Evolutionary conservation across 2,329 filamentous ascomycete genomes (phyloP), one percentile per base, ranked within the genome.

Genomic region (Colletotrichum spaethianum): DNA sequence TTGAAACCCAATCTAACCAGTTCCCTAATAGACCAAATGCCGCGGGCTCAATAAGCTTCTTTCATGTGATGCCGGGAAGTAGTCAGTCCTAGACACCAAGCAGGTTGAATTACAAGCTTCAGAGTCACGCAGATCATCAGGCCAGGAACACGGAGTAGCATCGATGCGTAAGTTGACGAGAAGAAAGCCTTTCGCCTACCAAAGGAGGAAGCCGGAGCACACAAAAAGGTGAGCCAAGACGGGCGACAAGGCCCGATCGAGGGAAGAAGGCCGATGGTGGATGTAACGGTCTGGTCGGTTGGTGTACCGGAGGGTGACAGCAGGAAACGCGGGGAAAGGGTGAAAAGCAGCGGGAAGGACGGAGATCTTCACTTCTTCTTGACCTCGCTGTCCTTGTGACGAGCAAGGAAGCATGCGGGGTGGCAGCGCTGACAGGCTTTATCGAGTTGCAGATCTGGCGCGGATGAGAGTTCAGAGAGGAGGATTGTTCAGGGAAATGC

Each of bases 11-110:
- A 9, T 26, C 12, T 33, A 33, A 7, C 20, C 57, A 48, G 44
- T 33, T 20, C 28, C 26, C 53, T 23, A 40, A 12, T 23, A 33
- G 5, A 33, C 26, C 36, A n/a, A 38, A 31, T 59, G 63, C 62
- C 67, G 67, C 42, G 62, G 67, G 31, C 62, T 5, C 9, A 33
- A 33, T 23, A 16, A 59, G 3, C 40, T 31, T 12, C 16, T 66
- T 66, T 33, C 62, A 70, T 70, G 67, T 66, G 67, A 70, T 50
- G 56, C 52, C 50, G 67, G 31, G 12, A 9, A 18, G 42, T 18
- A 38, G 26, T n/a, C 56, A 33, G 38, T 44, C 31, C 31, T 48
- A 38, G 53, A 31, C 36, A 68, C 46, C 18, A 38, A 28, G 42
- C 46, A 44, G 53, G 38, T 60, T 31, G 23, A 16, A 60, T n/a